Conservation (phyloP, 2,329 filamentous ascomycete genomes). For the Trichophaea hybrida region DNA sequence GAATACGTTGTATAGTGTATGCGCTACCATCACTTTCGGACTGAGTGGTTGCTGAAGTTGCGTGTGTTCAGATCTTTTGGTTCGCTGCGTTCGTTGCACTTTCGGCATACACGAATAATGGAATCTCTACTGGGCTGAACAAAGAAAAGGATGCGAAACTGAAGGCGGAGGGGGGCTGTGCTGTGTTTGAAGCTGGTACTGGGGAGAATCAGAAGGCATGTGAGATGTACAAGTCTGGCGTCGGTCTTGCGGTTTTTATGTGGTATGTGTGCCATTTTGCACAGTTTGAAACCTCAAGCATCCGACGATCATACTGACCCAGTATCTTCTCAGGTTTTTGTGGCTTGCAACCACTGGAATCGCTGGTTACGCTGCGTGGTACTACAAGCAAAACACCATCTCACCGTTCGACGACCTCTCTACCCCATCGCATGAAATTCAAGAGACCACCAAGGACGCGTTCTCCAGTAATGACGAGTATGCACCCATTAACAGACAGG, state of each 20-base stretch:
- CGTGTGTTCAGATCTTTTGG: constrained; percentile 40
- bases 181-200: constrained; percentile 18
- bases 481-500: constrained; percentile 18
- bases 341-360: constrained; percentile 25
- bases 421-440: constrained; percentile 13
- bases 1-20: constrained; percentile 40
- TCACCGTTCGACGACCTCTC: constrained; percentile 21
- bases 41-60: background rate
- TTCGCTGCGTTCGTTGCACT: constrained; percentile 52
- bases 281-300: constrained; percentile 3
- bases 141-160: constrained; percentile 16
- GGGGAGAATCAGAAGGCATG: constrained; percentile 37
- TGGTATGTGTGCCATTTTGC: constrained; percentile 36
- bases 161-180: constrained; percentile 14
- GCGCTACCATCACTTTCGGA: background rate
- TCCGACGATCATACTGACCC: background rate
- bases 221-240: constrained; percentile 47
- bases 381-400: constrained; percentile 22
- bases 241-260: constrained; percentile 48
- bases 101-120: constrained; percentile 45
- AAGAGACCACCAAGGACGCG: constrained; percentile 24
- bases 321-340: constrained; percentile 18
- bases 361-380: constrained; percentile 26
- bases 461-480: constrained; percentile 23
- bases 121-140: constrained; percentile 20